These are phyloP conservation scores for Fusarium sp. DNA, from an alignment of 2,329 filamentous ascomycete genomes.

Conservation along the genomic window DNA sequence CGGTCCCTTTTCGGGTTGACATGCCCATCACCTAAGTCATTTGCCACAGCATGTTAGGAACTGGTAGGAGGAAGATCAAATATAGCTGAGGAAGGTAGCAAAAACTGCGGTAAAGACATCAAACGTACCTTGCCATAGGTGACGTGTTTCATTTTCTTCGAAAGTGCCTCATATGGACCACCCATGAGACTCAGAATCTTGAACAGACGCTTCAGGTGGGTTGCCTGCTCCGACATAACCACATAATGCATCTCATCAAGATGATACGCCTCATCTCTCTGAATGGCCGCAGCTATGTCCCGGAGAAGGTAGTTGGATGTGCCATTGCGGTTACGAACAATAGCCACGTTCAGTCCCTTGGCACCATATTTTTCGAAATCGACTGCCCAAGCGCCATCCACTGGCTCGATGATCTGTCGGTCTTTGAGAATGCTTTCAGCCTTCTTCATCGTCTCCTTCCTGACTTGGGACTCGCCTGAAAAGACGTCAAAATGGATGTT, in stretches of 20 bases:
- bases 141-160: conserved; percentile 14
- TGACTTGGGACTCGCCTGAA: conserved; percentile 76
- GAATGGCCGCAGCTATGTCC: conserved; percentile 77
- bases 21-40: conserved; percentile 60
- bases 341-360: conserved; percentile 77
- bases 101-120: neutral
- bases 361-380: conserved; percentile 78
- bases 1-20: conserved; percentile 62
- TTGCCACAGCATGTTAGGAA: neutral
- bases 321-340: conserved; percentile 75
- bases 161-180: neutral
- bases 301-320: conserved; percentile 79
- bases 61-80: no score
- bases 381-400: conserved; percentile 77
- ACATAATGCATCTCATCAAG: conserved; percentile 61
- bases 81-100: no score
- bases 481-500: conserved; percentile 76
- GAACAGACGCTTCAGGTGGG: conserved; percentile 51
- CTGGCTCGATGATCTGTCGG: conserved; percentile 72
- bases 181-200: conserved; percentile 20
- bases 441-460: conserved; percentile 66
- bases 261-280: conserved; percentile 59
- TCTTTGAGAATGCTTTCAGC: conserved; percentile 72
- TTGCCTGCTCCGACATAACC: conserved; percentile 55
- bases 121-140: neutral